Conservation (phyloP, 2,329 filamentous ascomycete species). For the Colletotrichum sp. region DNA sequence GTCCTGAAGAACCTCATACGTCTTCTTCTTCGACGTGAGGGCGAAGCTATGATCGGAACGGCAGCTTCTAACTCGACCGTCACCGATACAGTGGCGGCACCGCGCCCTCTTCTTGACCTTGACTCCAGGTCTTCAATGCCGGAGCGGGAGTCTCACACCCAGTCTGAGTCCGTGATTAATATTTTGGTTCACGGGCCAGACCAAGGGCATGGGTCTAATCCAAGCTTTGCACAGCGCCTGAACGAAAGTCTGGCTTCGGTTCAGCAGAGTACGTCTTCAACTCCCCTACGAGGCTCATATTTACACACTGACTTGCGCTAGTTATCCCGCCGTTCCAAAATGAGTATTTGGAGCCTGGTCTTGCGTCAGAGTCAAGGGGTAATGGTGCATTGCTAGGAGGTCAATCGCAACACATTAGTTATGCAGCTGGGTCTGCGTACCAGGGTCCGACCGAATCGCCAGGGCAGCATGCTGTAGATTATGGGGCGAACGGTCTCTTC, state of each 20-base stretch:
- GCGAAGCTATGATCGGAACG: neutral
- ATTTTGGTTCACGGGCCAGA: neutral
- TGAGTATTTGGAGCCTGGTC: neutral
- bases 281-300: fast-evolving
- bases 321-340: neutral
- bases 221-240: neutral
- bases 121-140: neutral
- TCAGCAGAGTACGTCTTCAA: neutral
- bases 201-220: neutral
- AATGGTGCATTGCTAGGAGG: neutral
- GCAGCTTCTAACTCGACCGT: neutral
- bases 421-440: neutral
- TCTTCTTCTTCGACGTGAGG: neutral
- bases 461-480: neutral
- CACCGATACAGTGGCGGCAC: neutral
- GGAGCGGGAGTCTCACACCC: neutral
- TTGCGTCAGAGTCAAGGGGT: neutral
- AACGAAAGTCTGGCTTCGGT: neutral
- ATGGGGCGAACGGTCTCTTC: neutral
- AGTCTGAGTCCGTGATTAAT: neutral
- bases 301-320: neutral
- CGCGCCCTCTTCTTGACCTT: neutral
- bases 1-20: neutral
- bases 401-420: neutral
- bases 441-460: neutral